Conservation (phyloP, 495 filamentous ascomycete species). For the Alectoria sarmentosa region DNA sequence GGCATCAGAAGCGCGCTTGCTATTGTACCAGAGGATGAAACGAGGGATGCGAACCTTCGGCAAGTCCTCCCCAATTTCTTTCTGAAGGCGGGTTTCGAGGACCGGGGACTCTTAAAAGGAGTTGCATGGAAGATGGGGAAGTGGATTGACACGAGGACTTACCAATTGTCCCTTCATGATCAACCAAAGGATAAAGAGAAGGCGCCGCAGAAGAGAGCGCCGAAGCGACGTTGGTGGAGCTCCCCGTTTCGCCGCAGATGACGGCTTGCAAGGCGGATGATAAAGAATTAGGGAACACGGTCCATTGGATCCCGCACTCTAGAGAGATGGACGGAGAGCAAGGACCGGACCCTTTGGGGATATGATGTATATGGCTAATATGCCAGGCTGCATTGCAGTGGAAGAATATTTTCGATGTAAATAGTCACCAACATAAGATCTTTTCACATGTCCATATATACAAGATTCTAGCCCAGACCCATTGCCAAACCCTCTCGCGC, state of each 20-base stretch:
- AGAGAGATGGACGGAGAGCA: not conserved
- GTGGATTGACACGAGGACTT: slow-evolving; percentile 1
- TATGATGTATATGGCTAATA: slow-evolving; percentile 4
- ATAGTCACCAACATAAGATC: not conserved
- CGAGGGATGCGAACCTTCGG: slow-evolving; percentile 22
- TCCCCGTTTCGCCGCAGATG: not conserved
- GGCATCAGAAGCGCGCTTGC: slow-evolving; percentile 30
- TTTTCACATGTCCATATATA: not conserved
- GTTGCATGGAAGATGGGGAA: slow-evolving; percentile 23
- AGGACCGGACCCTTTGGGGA: not conserved
- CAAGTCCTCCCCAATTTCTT: slow-evolving; percentile 23
- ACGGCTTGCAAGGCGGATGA: not conserved
- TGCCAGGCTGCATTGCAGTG: slow-evolving; percentile 1
- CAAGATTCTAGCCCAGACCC: not conserved
- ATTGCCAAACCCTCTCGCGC: not conserved
- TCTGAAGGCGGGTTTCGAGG: slow-evolving; percentile 26
- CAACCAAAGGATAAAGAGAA: not conserved
- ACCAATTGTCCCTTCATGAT: not conserved
- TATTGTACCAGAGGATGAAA: slow-evolving; percentile 29
- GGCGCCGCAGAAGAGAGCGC: not conserved
- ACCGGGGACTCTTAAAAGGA: slow-evolving; percentile 28
- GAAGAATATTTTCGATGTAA: not conserved
- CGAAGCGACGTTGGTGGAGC: not conserved
- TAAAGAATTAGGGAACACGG: not conserved
- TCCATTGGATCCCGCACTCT: too few relatives aligned